Conservation (phyloP, 306 rosid genomes). For the Sicyos edulis region DNA sequence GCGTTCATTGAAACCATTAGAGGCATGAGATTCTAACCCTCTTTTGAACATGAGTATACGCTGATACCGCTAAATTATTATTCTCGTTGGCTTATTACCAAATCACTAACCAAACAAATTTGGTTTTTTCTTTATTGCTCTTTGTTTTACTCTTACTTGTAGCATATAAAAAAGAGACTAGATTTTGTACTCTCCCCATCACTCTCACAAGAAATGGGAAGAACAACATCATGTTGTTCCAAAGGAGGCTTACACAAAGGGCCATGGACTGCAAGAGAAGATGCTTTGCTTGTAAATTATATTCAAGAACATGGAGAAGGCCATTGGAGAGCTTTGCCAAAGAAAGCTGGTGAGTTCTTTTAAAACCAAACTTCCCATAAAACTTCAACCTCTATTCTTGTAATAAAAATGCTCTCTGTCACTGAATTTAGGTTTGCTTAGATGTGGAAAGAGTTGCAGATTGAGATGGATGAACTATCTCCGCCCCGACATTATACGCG, state of each 20-base stretch:
- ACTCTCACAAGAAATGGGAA: constrained; percentile 40
- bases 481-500: constrained; percentile 58
- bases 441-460: constrained; percentile 41
- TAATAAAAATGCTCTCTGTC: not conserved
- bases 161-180: too few relatives aligned
- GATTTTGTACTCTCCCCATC: not conserved
- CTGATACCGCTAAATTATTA: too few relatives aligned
- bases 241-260: constrained; percentile 66
- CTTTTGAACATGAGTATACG: too few relatives aligned
- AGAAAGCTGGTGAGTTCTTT: constrained; percentile 43
- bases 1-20: too few relatives aligned
- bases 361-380: not conserved
- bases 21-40: too few relatives aligned
- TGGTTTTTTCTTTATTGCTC: not conserved
- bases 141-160: not conserved
- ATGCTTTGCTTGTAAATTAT: constrained; percentile 54
- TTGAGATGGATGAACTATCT: too few relatives aligned
- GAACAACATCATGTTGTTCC: constrained; percentile 64
- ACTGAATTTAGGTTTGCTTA: constrained; percentile 42
- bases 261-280: constrained; percentile 73
- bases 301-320: constrained; percentile 71
- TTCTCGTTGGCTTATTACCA: too few relatives aligned
- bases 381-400: not conserved
- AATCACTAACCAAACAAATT: not conserved
- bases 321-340: constrained; percentile 67